These are phyloP conservation scores for Taxawa tesnikishii DNA, from an alignment of 2,329 filamentous ascomycete species.

Conservation along the genomic window DNA sequence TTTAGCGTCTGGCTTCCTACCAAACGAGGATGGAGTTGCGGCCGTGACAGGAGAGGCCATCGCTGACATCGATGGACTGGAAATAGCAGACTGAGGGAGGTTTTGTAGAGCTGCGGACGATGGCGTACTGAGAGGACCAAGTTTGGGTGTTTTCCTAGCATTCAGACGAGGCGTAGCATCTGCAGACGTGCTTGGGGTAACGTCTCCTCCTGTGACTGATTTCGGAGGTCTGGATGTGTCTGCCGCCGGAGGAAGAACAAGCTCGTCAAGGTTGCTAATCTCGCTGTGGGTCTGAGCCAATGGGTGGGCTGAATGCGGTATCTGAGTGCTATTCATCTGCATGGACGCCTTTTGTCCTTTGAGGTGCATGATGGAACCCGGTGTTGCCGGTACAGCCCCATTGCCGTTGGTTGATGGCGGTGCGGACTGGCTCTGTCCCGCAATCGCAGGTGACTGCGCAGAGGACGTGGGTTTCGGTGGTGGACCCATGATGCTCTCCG, in stretches of 20 bases:
- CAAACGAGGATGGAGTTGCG: slow-evolving; percentile 32
- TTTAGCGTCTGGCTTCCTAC: slow-evolving; percentile 24
- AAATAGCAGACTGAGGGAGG: slow-evolving; percentile 25
- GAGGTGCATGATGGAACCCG: slow-evolving; percentile 67
- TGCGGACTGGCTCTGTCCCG: slow-evolving; percentile 33
- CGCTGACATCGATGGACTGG: slow-evolving; percentile 42
- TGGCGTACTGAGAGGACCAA: slow-evolving; percentile 44
- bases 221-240: slow-evolving; percentile 42
- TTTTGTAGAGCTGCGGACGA: slow-evolving; percentile 12
- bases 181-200: slow-evolving; percentile 28
- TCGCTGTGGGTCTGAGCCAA: slow-evolving; percentile 11
- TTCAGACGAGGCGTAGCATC: slow-evolving; percentile 47
- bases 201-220: slow-evolving; percentile 7
- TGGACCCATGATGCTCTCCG: slow-evolving; percentile 38
- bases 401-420: slow-evolving; percentile 3
- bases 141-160: slow-evolving; percentile 55
- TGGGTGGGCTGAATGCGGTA: slow-evolving; percentile 5
- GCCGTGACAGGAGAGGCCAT: slow-evolving; percentile 35
- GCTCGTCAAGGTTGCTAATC: slow-evolving; percentile 40
- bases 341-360: slow-evolving; percentile 13
- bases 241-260: slow-evolving; percentile 61
- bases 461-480: slow-evolving; percentile 53
- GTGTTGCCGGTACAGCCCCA: slow-evolving; percentile 55
- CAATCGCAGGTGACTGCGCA: slow-evolving; percentile 55
- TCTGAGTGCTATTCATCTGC: slow-evolving; percentile 1